Conservation (phyloP, 2,329 filamentous ascomycete genomes). For the Monilinia polystroma region DNA sequence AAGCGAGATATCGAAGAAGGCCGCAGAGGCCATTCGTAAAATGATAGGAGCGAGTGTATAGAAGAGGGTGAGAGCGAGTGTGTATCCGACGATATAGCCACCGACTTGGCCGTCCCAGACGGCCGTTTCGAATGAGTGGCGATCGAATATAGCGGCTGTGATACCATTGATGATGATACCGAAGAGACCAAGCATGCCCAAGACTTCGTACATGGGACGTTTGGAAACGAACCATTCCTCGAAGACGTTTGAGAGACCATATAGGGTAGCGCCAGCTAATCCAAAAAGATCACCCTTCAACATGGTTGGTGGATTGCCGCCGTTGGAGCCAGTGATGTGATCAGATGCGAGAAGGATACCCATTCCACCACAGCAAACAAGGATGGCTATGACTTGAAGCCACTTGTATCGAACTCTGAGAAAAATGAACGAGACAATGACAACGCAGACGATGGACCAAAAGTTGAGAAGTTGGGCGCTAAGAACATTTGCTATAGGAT, state of each 20-base stretch:
- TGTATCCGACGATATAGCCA: slow-evolving; percentile 89
- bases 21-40: slow-evolving; percentile 84
- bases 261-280: slow-evolving; percentile 82
- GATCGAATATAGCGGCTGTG: slow-evolving; percentile 90
- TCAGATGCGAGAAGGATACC: slow-evolving; percentile 84
- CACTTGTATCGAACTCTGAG: slow-evolving; percentile 86
- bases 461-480: slow-evolving; percentile 97
- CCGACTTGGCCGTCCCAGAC: slow-evolving; percentile 66
- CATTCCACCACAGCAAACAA: slow-evolving; percentile 87
- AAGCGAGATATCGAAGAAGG: slow-evolving; percentile 95
- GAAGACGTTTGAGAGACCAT: slow-evolving; percentile 85
- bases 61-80: slow-evolving; percentile 77
- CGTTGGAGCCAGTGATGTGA: slow-evolving; percentile 75
- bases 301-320: slow-evolving; percentile 65
- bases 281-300: slow-evolving; percentile 93
- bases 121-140: slow-evolving; percentile 63
- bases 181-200: slow-evolving; percentile 86
- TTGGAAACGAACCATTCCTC: slow-evolving; percentile 93
- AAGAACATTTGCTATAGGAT: slow-evolving; percentile 70
- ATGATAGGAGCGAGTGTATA: slow-evolving; percentile 85
- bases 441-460: slow-evolving; percentile 94
- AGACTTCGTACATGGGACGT: slow-evolving; percentile 85
- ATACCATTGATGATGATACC: slow-evolving; percentile 88
- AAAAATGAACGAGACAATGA: slow-evolving; percentile 77
- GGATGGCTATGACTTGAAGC: slow-evolving; percentile 80